Base-by-base conservation (phyloP, 345 rosid genomes). In the Jatropha curcas region DNA sequence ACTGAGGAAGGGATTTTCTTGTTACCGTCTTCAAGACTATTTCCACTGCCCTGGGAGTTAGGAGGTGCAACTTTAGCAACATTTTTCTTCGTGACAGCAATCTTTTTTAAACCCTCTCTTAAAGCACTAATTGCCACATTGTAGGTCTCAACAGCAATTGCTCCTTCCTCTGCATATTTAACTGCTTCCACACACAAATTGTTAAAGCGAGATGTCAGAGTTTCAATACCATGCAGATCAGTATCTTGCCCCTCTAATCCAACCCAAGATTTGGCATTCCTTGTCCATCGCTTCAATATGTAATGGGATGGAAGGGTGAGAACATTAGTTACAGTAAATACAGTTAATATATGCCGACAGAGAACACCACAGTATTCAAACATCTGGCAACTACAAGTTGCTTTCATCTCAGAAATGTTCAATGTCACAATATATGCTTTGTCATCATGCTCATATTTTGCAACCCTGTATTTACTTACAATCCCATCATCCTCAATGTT, bases 361-460 rank as follows among this genome's bases (percentile, higher is more conserved):
- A 89, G 83, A 65, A 89, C 57, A 64, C 90, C 93, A 2, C 83
- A 85, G 66, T 85, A 88, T 79, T 88, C 93, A 80, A 87, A 88
- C 90, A 87, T 87, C 76, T 81, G 90, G 70, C 92, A 88, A 75
- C 90, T 88, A 78, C 92, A 86, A 76, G 78, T 79, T 39, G 88
- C 86, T 63, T 79, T 77, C 82, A 85, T 79, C 77, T 81, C 88
- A 55, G 88, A 76, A 67, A 77, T 45, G 56, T 80, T 76, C 74
- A 82, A 58, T n/a, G 57, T 75, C 68, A 87, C 89, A 22, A 81
- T 78, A 72, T 70, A 87, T 20, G 86, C 93, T 75, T 81, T 89
- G 80, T 89, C 77, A 60, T 89, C 84, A 66, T 87, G 88, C 61
- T 85, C 89, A 60, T 85, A 87, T 77, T 84, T 89, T 5, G 88